phyloP scores from a whole-genome alignment of 768 basidiomycete species.

The Chalciporus chontae region DNA sequence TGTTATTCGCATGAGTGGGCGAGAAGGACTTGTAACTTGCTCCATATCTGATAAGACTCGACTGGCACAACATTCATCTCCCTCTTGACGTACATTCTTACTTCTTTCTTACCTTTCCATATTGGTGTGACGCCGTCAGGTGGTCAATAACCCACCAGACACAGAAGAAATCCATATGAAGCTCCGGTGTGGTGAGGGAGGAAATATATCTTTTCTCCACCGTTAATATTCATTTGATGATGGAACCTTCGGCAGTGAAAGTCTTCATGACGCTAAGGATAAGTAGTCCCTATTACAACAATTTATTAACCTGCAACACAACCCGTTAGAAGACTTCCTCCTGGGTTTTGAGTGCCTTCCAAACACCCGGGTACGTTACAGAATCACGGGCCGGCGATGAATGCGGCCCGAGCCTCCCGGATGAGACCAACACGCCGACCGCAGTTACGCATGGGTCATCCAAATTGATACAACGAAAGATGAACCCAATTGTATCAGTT shows the following conservation, averaged over 20 bases:
- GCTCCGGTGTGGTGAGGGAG: not conserved
- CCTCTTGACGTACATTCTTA: constrained; percentile 16
- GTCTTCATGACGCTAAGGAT: not conserved
- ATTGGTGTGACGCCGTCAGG: constrained; percentile 4
- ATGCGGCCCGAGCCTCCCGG: not conserved
- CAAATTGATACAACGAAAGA: not conserved
- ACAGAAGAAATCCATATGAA: constrained; percentile 1
- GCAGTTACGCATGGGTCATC: not conserved
- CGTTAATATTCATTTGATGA: not conserved
- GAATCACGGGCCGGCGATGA: not conserved
- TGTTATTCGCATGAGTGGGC: constrained; percentile 1
- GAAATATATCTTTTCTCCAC: not conserved
- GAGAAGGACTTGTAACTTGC: not conserved
- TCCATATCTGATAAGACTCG: not conserved
- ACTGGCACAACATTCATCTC: constrained; percentile 1
- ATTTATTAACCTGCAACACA: not conserved
- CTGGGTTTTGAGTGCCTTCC: not conserved
- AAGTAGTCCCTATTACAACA: not conserved
- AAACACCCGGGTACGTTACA: not conserved
- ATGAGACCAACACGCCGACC: not conserved
- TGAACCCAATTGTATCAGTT: not conserved
- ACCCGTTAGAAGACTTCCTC: not conserved
- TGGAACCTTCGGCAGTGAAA: not conserved
- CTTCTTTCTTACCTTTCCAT: constrained; percentile 5
- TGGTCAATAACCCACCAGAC: constrained; percentile 9